A percentile compares a stretch with the other conserved stretches of the same genome.
phyloP scores from a whole-genome alignment of 192 early-diverging fungal genomes.

The Phlyctochytrium bullatum region DNA sequence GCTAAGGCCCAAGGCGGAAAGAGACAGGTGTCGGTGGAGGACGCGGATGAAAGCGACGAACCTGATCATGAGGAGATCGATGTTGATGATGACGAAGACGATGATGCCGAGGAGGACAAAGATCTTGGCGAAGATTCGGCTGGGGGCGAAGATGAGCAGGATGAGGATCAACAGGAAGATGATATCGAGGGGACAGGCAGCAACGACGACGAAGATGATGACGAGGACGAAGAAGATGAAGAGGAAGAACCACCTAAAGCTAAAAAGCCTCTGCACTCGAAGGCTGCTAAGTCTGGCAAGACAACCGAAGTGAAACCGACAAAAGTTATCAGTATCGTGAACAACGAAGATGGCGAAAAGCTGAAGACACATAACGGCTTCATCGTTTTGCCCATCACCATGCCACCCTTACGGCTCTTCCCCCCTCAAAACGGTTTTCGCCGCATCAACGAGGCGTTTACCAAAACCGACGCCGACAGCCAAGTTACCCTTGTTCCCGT shows the following conservation, averaged over 20 bases:
- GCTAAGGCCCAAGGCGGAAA: neutral
- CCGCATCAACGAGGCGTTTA: neutral
- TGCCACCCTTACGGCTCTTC: neutral
- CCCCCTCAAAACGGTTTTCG: neutral
- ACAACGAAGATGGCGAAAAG: neutral
- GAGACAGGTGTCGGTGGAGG: neutral
- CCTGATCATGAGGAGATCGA: neutral
- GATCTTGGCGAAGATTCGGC: neutral
- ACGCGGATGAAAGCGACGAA: neutral
- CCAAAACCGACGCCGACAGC: neutral
- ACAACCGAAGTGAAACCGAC: neutral
- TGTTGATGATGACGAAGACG: neutral
- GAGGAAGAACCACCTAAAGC: neutral
- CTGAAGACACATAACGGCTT: neutral
- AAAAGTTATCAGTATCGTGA: neutral
- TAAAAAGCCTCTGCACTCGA: neutral
- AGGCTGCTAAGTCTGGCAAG: neutral
- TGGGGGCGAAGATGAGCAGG: neutral
- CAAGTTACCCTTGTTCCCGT: neutral
- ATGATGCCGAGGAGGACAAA: neutral
- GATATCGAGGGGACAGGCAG: neutral
- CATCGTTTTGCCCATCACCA: constrained; percentile 5
- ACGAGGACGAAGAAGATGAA: neutral
- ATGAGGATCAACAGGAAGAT: neutral
- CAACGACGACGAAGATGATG: neutral